phyloP scores from a whole-genome alignment of 2,329 filamentous ascomycete species.

The Byssoonygena ceratinophila region DNA sequence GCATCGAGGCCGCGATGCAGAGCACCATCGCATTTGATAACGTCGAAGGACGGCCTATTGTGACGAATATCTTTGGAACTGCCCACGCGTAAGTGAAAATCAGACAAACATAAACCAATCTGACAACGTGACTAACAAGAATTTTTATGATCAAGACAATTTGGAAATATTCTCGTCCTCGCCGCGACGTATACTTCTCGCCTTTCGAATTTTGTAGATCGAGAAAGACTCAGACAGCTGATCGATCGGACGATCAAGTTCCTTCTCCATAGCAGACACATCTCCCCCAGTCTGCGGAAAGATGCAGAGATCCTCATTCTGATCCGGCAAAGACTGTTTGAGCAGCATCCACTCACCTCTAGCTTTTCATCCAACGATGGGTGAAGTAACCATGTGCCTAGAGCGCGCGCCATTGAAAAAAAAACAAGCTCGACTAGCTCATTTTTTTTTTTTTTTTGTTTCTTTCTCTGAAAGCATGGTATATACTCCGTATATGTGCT shows the following conservation, averaged over 20 bases:
- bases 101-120: neutral
- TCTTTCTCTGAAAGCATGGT: neutral
- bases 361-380: constrained; percentile 14
- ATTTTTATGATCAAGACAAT: constrained; percentile 56
- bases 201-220: constrained; percentile 49
- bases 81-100: constrained; percentile 77
- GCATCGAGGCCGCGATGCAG: constrained; percentile 63
- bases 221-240: constrained; percentile 47
- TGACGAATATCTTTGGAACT: constrained; percentile 95
- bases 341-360: constrained; percentile 1
- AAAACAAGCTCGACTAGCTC: no score
- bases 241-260: constrained; percentile 67
- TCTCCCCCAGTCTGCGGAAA: constrained; percentile 61
- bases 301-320: constrained; percentile 63
- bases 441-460: neutral
- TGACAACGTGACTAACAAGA: neutral
- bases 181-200: constrained; percentile 65
- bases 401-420: no score
- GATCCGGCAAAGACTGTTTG: constrained; percentile 37
- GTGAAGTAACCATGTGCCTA: neutral
- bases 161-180: constrained; percentile 88
- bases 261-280: constrained; percentile 56
- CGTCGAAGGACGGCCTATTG: constrained; percentile 55
- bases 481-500: constrained; percentile 6
- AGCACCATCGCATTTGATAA: constrained; percentile 76